Evolutionary conservation across 2,329 filamentous ascomycete species (phyloP), one percentile per base, ranked within the genome.

Genomic region (Aspergillus latus): DNA sequence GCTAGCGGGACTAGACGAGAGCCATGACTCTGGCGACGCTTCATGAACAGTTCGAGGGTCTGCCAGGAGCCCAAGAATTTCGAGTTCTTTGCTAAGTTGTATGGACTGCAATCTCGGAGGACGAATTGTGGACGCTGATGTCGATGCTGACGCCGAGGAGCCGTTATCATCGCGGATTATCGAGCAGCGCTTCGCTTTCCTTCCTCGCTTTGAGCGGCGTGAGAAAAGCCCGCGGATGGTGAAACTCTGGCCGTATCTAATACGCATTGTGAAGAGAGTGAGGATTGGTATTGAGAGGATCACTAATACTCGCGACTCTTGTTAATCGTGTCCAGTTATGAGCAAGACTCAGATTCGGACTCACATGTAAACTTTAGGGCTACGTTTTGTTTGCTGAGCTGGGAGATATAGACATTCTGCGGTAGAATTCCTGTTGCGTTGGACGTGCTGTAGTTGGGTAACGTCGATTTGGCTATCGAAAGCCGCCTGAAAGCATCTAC

Each of bases 161-260:
- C 34, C 36, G 26, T 16, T 26, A 11, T 49, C 30, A 26, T 36
- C 36, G 2, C 29, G 10, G 26, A 28, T 16, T 2, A 30, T 30
- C 4, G 36, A 48, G 32, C 16, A 28, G 21, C 16, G 44, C 11
- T 48, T 49, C 7, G 28, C n/a, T 5, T 47, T 47, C 11, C 28
- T 26, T 4, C 30, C 30, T 34, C 32, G 8, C 36, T 49, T 57
- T 30, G 42, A 43, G 26, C 49, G 50, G 6, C 55, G 55, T 6
- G 55, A 57, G 49, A 57, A 57, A 10, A 57, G 45, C 3, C 21
- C 21, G 21, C 21, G 21, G 45, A 57, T 11, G 21, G 30, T 47
- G 21, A 49, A 49, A 30, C 39, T 29, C 3, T 44, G 10, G 13
- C 30, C 30, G 5, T 40, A 13, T 29, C 53, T 57, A 9, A 49